phyloP scores from a whole-genome alignment of 805 yeast species.

The Pichia membranifaciens region DNA sequence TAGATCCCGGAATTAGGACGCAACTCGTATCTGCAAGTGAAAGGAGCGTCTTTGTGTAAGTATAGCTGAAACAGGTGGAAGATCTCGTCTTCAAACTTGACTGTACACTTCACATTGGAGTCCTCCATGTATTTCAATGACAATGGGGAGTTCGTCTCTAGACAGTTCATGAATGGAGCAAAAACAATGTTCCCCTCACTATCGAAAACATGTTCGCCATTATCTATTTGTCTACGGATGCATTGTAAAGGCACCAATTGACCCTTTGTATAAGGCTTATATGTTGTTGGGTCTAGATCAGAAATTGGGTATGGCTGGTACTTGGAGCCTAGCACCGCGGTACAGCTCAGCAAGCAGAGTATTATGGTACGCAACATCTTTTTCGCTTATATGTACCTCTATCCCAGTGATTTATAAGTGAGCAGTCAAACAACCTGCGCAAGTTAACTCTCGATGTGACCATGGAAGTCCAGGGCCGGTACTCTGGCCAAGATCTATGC shows the following conservation, averaged over 20 bases:
- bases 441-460: no score
- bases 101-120: slow-evolving; percentile 54
- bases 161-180: slow-evolving; percentile 53
- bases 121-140: slow-evolving; percentile 46
- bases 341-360: background rate
- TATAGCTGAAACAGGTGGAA: slow-evolving; percentile 72
- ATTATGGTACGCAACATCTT: background rate
- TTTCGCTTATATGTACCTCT: no score
- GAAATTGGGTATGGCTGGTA: slow-evolving; percentile 25
- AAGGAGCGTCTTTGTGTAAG: slow-evolving; percentile 72
- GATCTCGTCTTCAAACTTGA: slow-evolving; percentile 54
- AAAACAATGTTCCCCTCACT: slow-evolving; percentile 53
- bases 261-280: slow-evolving; percentile 25
- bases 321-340: slow-evolving; percentile 14
- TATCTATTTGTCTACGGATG: slow-evolving; percentile 62
- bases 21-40: slow-evolving; percentile 59
- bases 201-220: slow-evolving; percentile 72
- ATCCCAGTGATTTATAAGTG: no score
- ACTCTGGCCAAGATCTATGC: no score
- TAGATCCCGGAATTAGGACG: slow-evolving; percentile 38
- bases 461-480: no score
- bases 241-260: slow-evolving; percentile 50
- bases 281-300: slow-evolving; percentile 16
- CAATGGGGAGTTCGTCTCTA: slow-evolving; percentile 58
- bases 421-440: no score